A percentile compares a stretch with the other conserved stretches of the same genome.
Conservation (phyloP, 768 basidiomycete genomes). For the Saitozyma sp. region DNA sequence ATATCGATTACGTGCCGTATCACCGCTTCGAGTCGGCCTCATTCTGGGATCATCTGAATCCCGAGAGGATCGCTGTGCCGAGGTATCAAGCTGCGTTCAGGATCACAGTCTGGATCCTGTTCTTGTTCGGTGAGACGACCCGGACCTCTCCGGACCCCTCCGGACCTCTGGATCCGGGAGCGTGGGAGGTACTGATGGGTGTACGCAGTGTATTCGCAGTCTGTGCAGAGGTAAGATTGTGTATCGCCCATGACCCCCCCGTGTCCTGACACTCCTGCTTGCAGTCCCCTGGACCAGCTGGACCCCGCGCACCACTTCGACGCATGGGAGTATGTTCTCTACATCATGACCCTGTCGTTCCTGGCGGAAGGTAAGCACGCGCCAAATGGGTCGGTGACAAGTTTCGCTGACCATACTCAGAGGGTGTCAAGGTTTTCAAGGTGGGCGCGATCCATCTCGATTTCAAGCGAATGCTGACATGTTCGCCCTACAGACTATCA, state of each 20-base stretch:
- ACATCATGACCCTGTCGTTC: slow-evolving; percentile 75
- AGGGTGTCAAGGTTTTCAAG: slow-evolving; percentile 58
- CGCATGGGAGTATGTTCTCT: slow-evolving; percentile 75
- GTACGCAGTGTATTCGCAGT: slow-evolving; percentile 42
- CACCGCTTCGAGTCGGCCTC: slow-evolving; percentile 59
- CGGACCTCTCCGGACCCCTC: not conserved
- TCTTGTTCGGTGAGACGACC: slow-evolving; percentile 28
- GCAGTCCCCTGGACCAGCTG: slow-evolving; percentile 71
- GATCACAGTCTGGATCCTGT: slow-evolving; percentile 55
- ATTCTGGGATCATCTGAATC: slow-evolving; percentile 73
- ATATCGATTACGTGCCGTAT: slow-evolving; percentile 78
- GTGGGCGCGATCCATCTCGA: slow-evolving; percentile 48
- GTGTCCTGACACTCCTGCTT: slow-evolving; percentile 60
- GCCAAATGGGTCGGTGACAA: not conserved
- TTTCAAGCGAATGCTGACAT: not conserved
- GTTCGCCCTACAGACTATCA: slow-evolving; percentile 57
- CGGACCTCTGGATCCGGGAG: not conserved
- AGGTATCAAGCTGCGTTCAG: slow-evolving; percentile 86
- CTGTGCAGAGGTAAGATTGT: slow-evolving; percentile 36
- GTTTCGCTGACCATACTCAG: slow-evolving; percentile 17
- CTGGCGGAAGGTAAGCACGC: slow-evolving; percentile 67
- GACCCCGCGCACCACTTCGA: slow-evolving; percentile 66
- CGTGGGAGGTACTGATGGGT: slow-evolving; percentile 1
- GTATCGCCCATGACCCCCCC: slow-evolving; percentile 52
- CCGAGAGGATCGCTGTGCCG: slow-evolving; percentile 77